Base-by-base conservation (phyloP, 495 filamentous ascomycete genomes). In the Penicillium ochrochloron region DNA sequence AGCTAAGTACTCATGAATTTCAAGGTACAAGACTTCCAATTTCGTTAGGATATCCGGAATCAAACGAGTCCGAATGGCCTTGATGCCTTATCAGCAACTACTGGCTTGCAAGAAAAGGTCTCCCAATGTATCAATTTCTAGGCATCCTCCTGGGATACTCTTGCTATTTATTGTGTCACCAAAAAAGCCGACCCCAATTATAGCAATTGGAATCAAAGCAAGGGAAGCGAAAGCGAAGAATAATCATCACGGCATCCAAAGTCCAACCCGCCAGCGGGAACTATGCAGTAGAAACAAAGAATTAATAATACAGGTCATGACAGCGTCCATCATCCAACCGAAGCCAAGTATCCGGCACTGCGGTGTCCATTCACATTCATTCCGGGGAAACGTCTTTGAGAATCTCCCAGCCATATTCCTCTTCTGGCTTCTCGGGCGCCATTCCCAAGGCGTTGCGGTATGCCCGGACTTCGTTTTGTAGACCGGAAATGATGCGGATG, bases 401-500 rank as follows among this genome's bases (percentile, higher is more conserved):
- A 25, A 83, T 77, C 59, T 84, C 82, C 78, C 78, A 85, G 31
- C 83, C 83, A 61, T 75, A 84, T 69, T 85, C 83, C 11, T 84
- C 81, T 46, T 85, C 82, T 5, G 75, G 74, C 57, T 77, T 81
- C 69, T 85, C 83, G 1, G 76, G 67, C 61, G 84, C 83, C 80
- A 85, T 80, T 11, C 83, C 82, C 25, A 85, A 71, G 5, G 82
- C 82, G 44, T 80, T 76, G 59, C 83, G 80, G 58, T 83, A 82
- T 34, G 82, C 81, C 19, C 83, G 78, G n/a, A 85, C 82, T 63
- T 85, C 83, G 48, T 82, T 84, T 66, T 85, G 83, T 11, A 85
- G 70, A 23, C 82, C 83, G 11, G 77, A 71, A n/a, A 85, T 73
- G 51, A 85, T 67, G 14, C 80, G 77, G n/a, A 83, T 48, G 8